phyloP scores from a whole-genome alignment of 768 basidiomycete species.

The Tricholoma terreum region DNA sequence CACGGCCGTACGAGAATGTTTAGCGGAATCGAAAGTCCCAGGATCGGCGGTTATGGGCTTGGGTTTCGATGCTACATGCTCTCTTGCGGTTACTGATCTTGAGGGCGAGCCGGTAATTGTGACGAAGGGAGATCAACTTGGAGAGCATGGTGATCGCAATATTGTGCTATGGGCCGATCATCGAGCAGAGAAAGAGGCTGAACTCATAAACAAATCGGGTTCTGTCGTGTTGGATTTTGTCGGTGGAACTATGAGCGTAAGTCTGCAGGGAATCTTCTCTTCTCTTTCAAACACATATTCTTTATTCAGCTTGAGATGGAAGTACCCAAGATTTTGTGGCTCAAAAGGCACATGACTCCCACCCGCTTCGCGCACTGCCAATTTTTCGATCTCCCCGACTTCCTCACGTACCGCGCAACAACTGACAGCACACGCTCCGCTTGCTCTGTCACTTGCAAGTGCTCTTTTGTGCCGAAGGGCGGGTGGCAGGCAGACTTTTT shows the following conservation, averaged over 20 bases:
- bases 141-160: conserved; percentile 71
- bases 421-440: conserved; percentile 69
- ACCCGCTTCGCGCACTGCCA: conserved; percentile 71
- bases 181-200: conserved; percentile 88
- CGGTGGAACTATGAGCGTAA: conserved; percentile 92
- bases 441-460: conserved; percentile 97
- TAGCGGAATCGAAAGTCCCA: conserved; percentile 53
- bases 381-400: conserved; percentile 93
- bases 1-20: conserved; percentile 56
- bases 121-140: conserved; percentile 63
- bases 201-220: conserved; percentile 80
- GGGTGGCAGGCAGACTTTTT: conserved; percentile 95
- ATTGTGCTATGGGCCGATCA: conserved; percentile 97
- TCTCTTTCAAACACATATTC: background rate
- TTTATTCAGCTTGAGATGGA: conserved; percentile 88
- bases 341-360: conserved; percentile 82
- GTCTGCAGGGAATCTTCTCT: conserved; percentile 14
- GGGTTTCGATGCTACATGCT: conserved; percentile 97
- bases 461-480: conserved; percentile 78
- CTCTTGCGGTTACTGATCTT: conserved; percentile 79
- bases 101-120: conserved; percentile 74
- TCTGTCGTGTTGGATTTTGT: conserved; percentile 91
- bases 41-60: conserved; percentile 75
- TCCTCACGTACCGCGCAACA: conserved; percentile 91
- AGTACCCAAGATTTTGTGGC: conserved; percentile 95